These are phyloP conservation scores for Cenchrus americanus DNA, from an alignment of 176 grass and related monocot species.

Conservation along the genomic window DNA sequence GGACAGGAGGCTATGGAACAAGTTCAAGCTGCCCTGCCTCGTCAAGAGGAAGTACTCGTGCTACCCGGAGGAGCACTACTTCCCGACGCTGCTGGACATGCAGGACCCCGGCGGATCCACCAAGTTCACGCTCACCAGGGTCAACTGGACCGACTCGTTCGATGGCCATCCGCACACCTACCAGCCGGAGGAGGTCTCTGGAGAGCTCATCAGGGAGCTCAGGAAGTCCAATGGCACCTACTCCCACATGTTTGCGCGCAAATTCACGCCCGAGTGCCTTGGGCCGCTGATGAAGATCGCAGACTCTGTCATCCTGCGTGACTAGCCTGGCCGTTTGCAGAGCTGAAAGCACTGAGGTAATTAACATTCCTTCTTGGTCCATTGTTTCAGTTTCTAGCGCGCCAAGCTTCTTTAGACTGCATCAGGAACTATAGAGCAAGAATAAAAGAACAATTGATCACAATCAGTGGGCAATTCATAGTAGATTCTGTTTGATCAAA, in stretches of 20 bases:
- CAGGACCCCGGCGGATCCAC: constrained; percentile 76
- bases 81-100: constrained; percentile 92
- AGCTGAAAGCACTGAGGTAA: constrained; percentile 49
- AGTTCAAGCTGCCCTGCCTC: constrained; percentile 85
- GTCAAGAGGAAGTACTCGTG: constrained; percentile 60
- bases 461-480: background rate
- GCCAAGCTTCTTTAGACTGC: constrained; percentile 1
- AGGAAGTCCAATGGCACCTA: constrained; percentile 87
- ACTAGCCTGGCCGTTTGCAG: constrained; percentile 48
- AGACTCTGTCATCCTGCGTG: constrained; percentile 71
- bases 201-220: constrained; percentile 65
- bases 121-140: constrained; percentile 83
- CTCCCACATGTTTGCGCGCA: constrained; percentile 84
- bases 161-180: constrained; percentile 82
- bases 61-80: constrained; percentile 99
- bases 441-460: background rate
- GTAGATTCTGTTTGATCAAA: background rate
- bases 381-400: background rate
- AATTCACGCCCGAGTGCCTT: constrained; percentile 66
- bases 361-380: background rate
- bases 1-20: constrained; percentile 90
- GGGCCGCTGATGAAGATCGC: constrained; percentile 70
- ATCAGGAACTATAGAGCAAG: background rate
- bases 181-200: constrained; percentile 62
- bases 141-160: constrained; percentile 84